phyloP scores from a whole-genome alignment of 305 asterid species.

The Lippia alba region DNA sequence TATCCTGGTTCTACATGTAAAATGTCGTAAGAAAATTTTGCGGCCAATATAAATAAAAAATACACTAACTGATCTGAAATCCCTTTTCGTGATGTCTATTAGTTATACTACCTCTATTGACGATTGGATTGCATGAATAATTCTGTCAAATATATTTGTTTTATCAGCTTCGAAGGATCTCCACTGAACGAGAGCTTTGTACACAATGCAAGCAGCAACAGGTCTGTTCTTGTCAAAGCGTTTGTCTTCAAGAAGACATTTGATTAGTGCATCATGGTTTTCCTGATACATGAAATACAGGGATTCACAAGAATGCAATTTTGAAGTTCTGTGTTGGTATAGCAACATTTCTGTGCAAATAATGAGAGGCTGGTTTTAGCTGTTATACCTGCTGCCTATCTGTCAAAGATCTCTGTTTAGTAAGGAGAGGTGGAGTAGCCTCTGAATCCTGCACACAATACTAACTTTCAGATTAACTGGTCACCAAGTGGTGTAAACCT shows the following conservation, averaged over 20 bases:
- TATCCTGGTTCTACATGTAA: slow-evolving; percentile 62
- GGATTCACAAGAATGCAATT: slow-evolving; percentile 34
- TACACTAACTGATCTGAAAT: slow-evolving; percentile 8
- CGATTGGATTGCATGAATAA: slow-evolving; percentile 83
- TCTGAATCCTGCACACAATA: slow-evolving; percentile 60
- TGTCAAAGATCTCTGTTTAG: slow-evolving; percentile 88
- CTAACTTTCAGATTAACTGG: slow-evolving; percentile 26
- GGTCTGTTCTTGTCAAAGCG: slow-evolving; percentile 80
- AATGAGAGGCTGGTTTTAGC: slow-evolving; percentile 30
- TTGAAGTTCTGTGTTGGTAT: slow-evolving; percentile 1
- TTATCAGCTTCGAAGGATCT: slow-evolving; percentile 95
- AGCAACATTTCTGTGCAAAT: slow-evolving; percentile 8
- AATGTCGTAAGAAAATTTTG: slow-evolving; percentile 19
- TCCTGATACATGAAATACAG: slow-evolving; percentile 56
- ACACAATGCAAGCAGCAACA: slow-evolving; percentile 81
- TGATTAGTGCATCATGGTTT: slow-evolving; percentile 79
- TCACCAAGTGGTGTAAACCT: slow-evolving; percentile 23
- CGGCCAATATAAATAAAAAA: slow-evolving; percentile 6
- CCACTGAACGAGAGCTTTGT: slow-evolving; percentile 88
- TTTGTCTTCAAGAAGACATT: slow-evolving; percentile 82
- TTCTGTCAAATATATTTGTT: slow-evolving; percentile 82
- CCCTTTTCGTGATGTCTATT: slow-evolving; percentile 1
- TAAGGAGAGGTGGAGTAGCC: slow-evolving; percentile 53
- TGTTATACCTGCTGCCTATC: slow-evolving; percentile 86
- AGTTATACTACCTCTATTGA: slow-evolving; percentile 76